Conservation (phyloP, 441 rosid species). For the Pelargonium cotyledonis region DNA sequence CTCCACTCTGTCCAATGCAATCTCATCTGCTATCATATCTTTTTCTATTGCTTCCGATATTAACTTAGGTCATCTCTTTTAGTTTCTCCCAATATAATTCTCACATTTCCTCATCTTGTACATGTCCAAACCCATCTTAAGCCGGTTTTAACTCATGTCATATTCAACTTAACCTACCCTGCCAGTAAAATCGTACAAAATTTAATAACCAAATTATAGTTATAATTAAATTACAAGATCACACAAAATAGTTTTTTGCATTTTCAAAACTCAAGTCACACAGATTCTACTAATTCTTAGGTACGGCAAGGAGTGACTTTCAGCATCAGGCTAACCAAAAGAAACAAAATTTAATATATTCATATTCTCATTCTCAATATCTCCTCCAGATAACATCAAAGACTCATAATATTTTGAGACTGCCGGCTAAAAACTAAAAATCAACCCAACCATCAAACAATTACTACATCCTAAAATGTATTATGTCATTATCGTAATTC, state of each 20-base stretch:
- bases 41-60: too few relatives aligned
- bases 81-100: too few relatives aligned
- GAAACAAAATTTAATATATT: neutral
- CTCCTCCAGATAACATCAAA: neutral
- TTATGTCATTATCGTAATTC: neutral
- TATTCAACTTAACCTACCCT: too few relatives aligned
- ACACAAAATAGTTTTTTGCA: neutral
- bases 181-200: too few relatives aligned
- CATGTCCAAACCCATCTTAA: too few relatives aligned
- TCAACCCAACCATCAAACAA: conserved; percentile 1
- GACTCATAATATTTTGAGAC: neutral
- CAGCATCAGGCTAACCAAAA: neutral
- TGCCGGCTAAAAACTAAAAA: neutral
- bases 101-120: too few relatives aligned
- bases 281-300: neutral
- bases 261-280: neutral
- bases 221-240: too few relatives aligned
- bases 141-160: too few relatives aligned
- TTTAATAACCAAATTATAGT: too few relatives aligned
- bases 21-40: too few relatives aligned
- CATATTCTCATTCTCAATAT: neutral
- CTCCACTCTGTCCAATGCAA: too few relatives aligned
- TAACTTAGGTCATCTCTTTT: too few relatives aligned
- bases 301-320: neutral
- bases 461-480: neutral